Percentiles rank a stretch among this genome's conserved stretches.
phyloP scores from a whole-genome alignment of 1,139 yeast genomes.

The Debaryomyces psychrophilus region DNA sequence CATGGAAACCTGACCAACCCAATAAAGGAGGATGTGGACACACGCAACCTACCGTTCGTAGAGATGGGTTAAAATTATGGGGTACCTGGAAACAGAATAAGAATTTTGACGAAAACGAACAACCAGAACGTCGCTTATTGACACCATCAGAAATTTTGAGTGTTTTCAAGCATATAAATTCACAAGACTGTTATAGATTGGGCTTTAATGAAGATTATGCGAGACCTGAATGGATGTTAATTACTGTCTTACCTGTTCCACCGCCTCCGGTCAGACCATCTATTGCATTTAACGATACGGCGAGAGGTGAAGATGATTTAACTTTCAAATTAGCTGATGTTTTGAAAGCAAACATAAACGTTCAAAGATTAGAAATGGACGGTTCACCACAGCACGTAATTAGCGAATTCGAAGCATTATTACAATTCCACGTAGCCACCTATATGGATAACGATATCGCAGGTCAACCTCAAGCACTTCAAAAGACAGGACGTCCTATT shows the following conservation, averaged over 20 bases:
- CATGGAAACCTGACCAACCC: conserved; percentile 37
- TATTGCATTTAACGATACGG: conserved; percentile 97
- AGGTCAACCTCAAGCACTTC: conserved; percentile 99
- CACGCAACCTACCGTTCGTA: conserved; percentile 91
- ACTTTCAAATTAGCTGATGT: conserved; percentile 97
- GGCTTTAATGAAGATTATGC: conserved; percentile 97
- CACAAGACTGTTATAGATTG: conserved; percentile 76
- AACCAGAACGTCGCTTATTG: conserved; percentile 88
- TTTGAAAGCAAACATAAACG: conserved; percentile 92
- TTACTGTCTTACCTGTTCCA: conserved; percentile 98
- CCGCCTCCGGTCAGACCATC: conserved; percentile 99
- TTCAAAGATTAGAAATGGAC: conserved; percentile 93
- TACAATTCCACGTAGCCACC: conserved; percentile 98
- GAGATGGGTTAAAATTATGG: conserved; percentile 93
- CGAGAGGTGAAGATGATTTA: conserved; percentile 98
- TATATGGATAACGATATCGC: conserved; percentile 99
- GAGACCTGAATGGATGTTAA: conserved; percentile 97
- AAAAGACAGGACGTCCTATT: conserved; percentile 98
- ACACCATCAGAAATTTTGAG: conserved; percentile 88
- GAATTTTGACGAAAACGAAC: conserved; percentile 75
- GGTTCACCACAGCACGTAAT: conserved; percentile 99
- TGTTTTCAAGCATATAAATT: conserved; percentile 87
- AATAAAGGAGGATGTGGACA: conserved; percentile 99
- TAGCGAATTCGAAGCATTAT: conserved; percentile 91
- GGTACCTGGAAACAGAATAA: conserved; percentile 97